These are phyloP conservation scores for Corymbia calophylla DNA, from an alignment of 441 rosid genomes.

Conservation along the genomic window DNA sequence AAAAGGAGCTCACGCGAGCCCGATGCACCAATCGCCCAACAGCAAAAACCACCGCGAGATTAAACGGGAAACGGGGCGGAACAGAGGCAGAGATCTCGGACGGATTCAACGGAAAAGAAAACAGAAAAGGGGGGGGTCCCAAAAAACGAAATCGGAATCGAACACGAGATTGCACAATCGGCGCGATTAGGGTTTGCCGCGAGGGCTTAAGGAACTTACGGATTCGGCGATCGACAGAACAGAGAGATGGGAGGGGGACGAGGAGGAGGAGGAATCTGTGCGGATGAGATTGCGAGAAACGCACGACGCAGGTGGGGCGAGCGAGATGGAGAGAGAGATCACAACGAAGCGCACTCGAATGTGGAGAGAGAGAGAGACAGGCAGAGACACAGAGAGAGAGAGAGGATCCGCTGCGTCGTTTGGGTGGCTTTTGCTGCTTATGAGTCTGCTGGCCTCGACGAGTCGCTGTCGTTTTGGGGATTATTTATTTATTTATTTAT, in stretches of 20 bases:
- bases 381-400: neutral
- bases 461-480: neutral
- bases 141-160: neutral
- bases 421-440: neutral
- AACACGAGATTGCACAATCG: neutral
- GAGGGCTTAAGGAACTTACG: neutral
- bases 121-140: neutral
- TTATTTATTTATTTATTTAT: neutral
- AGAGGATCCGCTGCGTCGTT: neutral
- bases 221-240: neutral
- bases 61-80: neutral
- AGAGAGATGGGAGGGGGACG: neutral
- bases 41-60: neutral
- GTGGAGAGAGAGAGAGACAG: neutral
- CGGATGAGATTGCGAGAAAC: neutral
- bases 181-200: neutral
- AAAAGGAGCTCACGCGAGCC: neutral
- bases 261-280: neutral
- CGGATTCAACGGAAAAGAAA: neutral
- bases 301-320: neutral
- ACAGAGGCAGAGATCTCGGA: neutral
- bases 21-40: neutral
- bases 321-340: neutral
- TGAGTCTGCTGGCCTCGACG: neutral
- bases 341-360: neutral